Percentiles rank a stretch among this genome's conserved stretches.
These are phyloP conservation scores for Fusarium camptoceras DNA, from an alignment of 2,329 filamentous ascomycete genomes.

Conservation along the genomic window DNA sequence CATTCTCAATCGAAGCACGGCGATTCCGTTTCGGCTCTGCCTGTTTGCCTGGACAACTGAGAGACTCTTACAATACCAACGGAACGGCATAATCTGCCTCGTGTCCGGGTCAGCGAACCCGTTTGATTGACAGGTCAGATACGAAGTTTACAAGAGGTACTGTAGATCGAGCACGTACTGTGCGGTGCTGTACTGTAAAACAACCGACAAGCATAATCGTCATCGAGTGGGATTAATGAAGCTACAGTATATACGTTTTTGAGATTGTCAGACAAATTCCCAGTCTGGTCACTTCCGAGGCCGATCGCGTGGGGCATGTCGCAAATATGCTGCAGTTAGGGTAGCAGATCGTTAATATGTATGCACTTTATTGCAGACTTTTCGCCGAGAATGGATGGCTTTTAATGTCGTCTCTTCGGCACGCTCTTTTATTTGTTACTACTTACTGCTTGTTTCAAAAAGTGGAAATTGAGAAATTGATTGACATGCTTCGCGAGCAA, in stretches of 20 bases:
- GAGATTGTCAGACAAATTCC: slow-evolving; percentile 34
- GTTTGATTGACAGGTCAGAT: slow-evolving; percentile 11
- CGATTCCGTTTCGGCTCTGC: slow-evolving; percentile 30
- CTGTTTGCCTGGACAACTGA: slow-evolving; percentile 9
- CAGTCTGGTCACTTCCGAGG: slow-evolving; percentile 25
- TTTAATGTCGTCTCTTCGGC: slow-evolving; percentile 18
- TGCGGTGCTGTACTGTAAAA: not conserved
- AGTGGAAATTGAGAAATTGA: slow-evolving; percentile 34
- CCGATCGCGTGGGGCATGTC: slow-evolving; percentile 37
- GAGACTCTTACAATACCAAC: slow-evolving; percentile 7
- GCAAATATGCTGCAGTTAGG: slow-evolving; percentile 21
- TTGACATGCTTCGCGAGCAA: slow-evolving; percentile 28
- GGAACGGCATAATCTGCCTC: slow-evolving; percentile 25
- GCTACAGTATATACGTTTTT: slow-evolving; percentile 6
- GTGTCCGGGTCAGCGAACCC: slow-evolving; percentile 17
- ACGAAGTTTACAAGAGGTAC: slow-evolving; percentile 15
- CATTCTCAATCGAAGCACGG: slow-evolving; percentile 38
- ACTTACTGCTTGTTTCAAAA: slow-evolving; percentile 6
- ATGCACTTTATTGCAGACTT: slow-evolving; percentile 22
- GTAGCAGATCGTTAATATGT: slow-evolving; percentile 25
- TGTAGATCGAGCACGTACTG: slow-evolving; percentile 6
- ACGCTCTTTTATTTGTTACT: slow-evolving; percentile 14
- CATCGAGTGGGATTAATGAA: slow-evolving; percentile 35
- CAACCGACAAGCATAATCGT: slow-evolving; percentile 21
- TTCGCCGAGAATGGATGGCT: not conserved